Evolutionary conservation across 805 yeast species (phyloP), one percentile per base, ranked within the genome.

Genomic region (Wickerhamia fluorescens): DNA sequence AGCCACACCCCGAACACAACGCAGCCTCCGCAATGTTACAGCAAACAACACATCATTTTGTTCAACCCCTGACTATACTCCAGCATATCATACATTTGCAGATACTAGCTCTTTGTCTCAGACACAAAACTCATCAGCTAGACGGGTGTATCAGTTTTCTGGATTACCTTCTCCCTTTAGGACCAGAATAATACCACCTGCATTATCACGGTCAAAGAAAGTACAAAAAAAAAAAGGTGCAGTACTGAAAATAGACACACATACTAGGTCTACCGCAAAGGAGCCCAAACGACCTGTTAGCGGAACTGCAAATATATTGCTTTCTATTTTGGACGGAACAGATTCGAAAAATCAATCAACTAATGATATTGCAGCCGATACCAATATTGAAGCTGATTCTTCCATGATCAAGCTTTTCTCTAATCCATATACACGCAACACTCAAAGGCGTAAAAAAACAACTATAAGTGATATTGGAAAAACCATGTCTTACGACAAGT

Each of bases 151-250:
- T 40, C 68, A 61, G 30, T 64, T 64, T 31, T 57, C 67, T 1
- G 71, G 69, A 1, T 42, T 64, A 19, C 69, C 69, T 4, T 60
- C 68, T 3, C 68, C 69, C 2, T 63, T 61, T 40, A 42, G 56
- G 35, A 62, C 68, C 2, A 51, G 63, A 35, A 62, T 53, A 35
- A 51, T 45, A 35, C 55, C 59, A 15, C 68, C 58, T 2, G 28
- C 37, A 3, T 30, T 28, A 18, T 11, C 29, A 15, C 23, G 23
- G 21, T 24, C 23, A 7, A n/a, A n/a, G n/a, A n/a, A n/a, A n/a
- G n/a, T n/a, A n/a, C n/a, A n/a, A n/a, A n/a, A n/a, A n/a, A n/a
- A n/a, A n/a, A n/a, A n/a, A n/a, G n/a, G n/a, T n/a, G n/a, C 5
- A 16, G 19, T 7, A 28, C 15, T 21, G 26, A 23, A 7, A 24